Conservation (phyloP, 768 basidiomycete genomes). For the Auriculariales sp. region DNA sequence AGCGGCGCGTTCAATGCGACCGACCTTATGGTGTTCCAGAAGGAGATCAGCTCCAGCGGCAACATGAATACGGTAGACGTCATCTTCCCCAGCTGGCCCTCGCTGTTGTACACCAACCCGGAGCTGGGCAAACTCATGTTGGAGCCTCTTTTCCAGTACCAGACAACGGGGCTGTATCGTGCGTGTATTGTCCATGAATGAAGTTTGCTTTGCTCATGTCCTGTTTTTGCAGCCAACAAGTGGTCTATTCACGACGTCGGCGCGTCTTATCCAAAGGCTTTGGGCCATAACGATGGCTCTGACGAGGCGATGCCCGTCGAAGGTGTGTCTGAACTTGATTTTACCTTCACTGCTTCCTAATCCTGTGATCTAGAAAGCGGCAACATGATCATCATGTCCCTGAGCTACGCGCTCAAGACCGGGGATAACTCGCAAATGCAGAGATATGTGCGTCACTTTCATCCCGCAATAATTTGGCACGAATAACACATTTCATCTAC, state of each 20-base stretch:
- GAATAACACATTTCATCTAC: background rate
- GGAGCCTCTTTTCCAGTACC: slow-evolving; percentile 48
- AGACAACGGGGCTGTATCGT: slow-evolving; percentile 49
- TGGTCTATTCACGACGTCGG: slow-evolving; percentile 15
- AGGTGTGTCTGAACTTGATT: slow-evolving; percentile 15
- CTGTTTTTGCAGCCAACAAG: slow-evolving; percentile 24
- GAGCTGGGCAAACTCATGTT: slow-evolving; percentile 36
- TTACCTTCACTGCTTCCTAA: background rate
- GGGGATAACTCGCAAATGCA: slow-evolving; percentile 35
- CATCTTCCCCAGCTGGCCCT: slow-evolving; percentile 12
- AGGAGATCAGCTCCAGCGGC: slow-evolving; percentile 42
- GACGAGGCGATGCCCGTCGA: slow-evolving; percentile 45
- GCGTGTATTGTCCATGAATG: background rate
- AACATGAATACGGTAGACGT: slow-evolving; percentile 15
- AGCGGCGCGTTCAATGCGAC: slow-evolving; percentile 16
- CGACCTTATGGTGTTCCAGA: slow-evolving; percentile 22
- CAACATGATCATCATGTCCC: slow-evolving; percentile 61
- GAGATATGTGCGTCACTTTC: slow-evolving; percentile 21
- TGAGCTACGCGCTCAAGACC: slow-evolving; percentile 42
- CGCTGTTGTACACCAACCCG: slow-evolving; percentile 11
- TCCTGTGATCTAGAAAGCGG: slow-evolving; percentile 37
- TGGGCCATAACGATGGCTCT: slow-evolving; percentile 26
- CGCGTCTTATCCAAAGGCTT: background rate
- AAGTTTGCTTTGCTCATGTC: background rate
- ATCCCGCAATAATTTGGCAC: too few relatives aligned